phyloP scores from a whole-genome alignment of 495 filamentous ascomycete genomes.

The Penicillium cinerascens region DNA sequence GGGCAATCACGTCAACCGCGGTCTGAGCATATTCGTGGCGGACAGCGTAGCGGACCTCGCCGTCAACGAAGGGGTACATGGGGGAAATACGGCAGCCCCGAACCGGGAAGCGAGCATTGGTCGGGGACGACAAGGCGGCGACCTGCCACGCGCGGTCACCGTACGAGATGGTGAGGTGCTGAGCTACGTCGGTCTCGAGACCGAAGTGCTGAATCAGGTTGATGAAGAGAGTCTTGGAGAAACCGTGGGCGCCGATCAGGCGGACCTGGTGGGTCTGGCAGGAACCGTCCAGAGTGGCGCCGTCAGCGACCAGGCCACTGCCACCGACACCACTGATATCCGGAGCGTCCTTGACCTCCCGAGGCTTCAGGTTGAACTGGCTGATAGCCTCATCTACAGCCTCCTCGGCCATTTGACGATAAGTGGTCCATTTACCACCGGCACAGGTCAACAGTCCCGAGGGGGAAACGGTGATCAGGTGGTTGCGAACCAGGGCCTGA shows the following conservation, averaged over 20 bases:
- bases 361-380: conserved; percentile 66
- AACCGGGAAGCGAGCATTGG: conserved; percentile 80
- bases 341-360: conserved; percentile 57
- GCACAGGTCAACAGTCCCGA: conserved; percentile 90
- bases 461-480: conserved; percentile 80
- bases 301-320: conserved; percentile 60
- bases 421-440: conserved; percentile 99
- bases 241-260: conserved; percentile 90
- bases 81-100: conserved; percentile 76
- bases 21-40: conserved; percentile 93
- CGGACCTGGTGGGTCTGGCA: conserved; percentile 93
- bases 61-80: conserved; percentile 95
- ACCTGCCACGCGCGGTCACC: conserved; percentile 97
- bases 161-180: conserved; percentile 85
- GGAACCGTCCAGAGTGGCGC: conserved; percentile 70
- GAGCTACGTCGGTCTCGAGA: conserved; percentile 90
- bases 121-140: conserved; percentile 76
- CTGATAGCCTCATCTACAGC: conserved; percentile 86
- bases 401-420: conserved; percentile 98
- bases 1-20: conserved; percentile 84
- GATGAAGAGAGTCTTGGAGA: conserved; percentile 94
- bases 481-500: conserved; percentile 91
- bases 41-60: conserved; percentile 88
- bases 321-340: conserved; percentile 74
- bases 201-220: conserved; percentile 97